Base-by-base conservation (phyloP, 495 filamentous ascomycete genomes). In the Glarea lozoyensis region DNA sequence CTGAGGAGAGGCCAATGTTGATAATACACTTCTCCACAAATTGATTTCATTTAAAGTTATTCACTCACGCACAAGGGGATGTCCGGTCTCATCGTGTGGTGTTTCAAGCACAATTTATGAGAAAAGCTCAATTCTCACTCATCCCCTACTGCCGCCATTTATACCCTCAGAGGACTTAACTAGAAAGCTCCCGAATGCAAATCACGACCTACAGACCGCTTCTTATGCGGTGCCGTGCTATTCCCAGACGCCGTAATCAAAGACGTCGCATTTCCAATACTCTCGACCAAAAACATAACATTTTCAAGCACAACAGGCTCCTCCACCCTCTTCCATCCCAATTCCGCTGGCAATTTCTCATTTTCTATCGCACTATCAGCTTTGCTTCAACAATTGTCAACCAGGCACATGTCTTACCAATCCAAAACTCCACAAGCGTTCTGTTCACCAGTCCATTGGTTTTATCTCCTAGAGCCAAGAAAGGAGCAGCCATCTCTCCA, bases 391-490 rank as follows among this genome's bases (percentile, higher is more conserved):
- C 17, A 37, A 7, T 37, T 16, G 15, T 5, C 9, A 37, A 37
- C 11, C 4, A 6, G 10, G 18, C 17, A 37, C 11, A 5, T 4
- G 23, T 40, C 36, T 42, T 53, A 69, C 66, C 49, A 43, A 72
- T 67, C 47, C 67, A 63, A 45, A 63, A 69, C 40, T 64, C 60
- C 21, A 69, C 60, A 6, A 62, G 33, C 9, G 33, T 47, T 38
- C 59, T 48, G 9, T 60, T 60, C 2, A 65, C 67, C 0, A 54
- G 63, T 2, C 46, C 62, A 0, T 39, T 25, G 4, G 57, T 11
- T 1, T 55, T 43, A 47, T 73, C 61, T 2, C 68, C 69, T 37
- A 71, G 65, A n/a, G 57, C 60, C 10, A 71, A 45, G 32, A 71
- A 60, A 20, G 60, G 62, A 4, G 68, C 66, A 13, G 59, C 55